A percentile compares a stretch with the other conserved stretches of the same genome.
These are phyloP conservation scores for Corylus heterophylla DNA, from an alignment of 306 rosid genomes.

Conservation along the genomic window DNA sequence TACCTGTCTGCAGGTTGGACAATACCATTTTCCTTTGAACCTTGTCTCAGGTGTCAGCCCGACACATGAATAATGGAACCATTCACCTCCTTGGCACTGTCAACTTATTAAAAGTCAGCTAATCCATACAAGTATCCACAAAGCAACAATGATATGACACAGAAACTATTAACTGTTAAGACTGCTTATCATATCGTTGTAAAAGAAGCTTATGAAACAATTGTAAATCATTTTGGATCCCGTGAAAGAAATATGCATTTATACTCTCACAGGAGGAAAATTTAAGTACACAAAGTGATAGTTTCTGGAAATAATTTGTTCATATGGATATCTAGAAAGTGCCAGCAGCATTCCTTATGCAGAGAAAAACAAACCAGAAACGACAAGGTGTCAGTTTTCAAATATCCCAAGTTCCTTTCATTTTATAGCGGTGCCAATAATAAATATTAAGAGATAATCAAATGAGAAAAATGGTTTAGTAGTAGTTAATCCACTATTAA, in stretches of 20 bases:
- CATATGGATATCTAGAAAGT: background rate
- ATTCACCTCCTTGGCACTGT: conserved; percentile 99
- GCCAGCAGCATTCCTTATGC: background rate
- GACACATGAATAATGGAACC: conserved; percentile 96
- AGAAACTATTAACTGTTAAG: background rate
- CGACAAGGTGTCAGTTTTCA: background rate
- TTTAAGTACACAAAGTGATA: background rate
- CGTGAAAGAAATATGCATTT: background rate
- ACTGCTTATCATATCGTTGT: background rate
- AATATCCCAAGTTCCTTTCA: background rate
- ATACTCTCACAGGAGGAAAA: background rate
- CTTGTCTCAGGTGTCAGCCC: conserved; percentile 97
- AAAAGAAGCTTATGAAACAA: background rate
- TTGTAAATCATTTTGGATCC: background rate
- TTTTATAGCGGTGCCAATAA: background rate
- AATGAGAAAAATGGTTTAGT: background rate
- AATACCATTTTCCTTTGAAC: conserved; percentile 97
- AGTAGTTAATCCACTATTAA: background rate
- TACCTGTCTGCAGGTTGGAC: conserved; percentile 79
- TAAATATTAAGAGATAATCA: background rate
- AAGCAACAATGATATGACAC: background rate
- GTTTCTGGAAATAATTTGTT: background rate
- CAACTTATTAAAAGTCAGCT: background rate
- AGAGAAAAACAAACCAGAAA: conserved; percentile 1
- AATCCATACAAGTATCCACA: background rate